Evolutionary conservation across 2,329 filamentous ascomycete species (phyloP).

Genomic region (Talaromyces sp.): DNA sequence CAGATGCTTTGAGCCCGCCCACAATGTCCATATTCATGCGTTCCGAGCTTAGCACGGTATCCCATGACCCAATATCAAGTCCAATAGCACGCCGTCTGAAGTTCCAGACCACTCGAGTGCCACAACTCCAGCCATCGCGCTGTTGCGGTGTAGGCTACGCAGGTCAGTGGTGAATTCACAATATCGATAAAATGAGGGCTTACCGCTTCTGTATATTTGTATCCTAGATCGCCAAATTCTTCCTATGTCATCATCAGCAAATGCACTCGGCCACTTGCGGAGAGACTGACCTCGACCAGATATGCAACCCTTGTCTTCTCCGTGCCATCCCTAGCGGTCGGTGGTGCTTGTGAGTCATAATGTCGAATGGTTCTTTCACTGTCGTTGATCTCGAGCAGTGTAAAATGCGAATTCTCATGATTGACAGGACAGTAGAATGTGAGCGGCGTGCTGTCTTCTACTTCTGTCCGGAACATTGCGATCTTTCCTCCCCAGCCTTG

Average conservation of each 20-base stretch:
- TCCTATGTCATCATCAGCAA: slow-evolving; percentile 18
- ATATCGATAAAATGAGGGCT: slow-evolving; percentile 8
- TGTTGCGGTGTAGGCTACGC: slow-evolving; percentile 22
- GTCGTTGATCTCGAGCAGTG: slow-evolving; percentile 28
- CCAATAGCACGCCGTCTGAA: no score
- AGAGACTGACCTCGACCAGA: neutral
- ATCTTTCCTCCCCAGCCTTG: neutral
- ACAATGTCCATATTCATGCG: no score
- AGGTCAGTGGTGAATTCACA: slow-evolving; percentile 8
- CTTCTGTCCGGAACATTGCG: neutral
- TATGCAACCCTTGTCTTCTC: neutral
- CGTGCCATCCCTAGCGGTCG: slow-evolving; percentile 17
- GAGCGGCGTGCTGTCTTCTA: neutral
- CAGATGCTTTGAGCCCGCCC: no score
- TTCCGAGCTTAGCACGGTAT: no score
- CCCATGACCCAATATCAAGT: no score
- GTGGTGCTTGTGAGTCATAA: slow-evolving; percentile 24
- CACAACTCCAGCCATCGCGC: neutral
- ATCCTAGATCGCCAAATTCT: slow-evolving; percentile 25
- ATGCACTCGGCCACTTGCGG: neutral
- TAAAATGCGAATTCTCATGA: slow-evolving; percentile 23
- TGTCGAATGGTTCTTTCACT: slow-evolving; percentile 23
- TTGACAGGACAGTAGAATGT: slow-evolving; percentile 13
- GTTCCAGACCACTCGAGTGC: neutral
- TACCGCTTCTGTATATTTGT: slow-evolving; percentile 24